Conservation (phyloP, 2,329 filamentous ascomycete species). For the Hypomyces rosellus region DNA sequence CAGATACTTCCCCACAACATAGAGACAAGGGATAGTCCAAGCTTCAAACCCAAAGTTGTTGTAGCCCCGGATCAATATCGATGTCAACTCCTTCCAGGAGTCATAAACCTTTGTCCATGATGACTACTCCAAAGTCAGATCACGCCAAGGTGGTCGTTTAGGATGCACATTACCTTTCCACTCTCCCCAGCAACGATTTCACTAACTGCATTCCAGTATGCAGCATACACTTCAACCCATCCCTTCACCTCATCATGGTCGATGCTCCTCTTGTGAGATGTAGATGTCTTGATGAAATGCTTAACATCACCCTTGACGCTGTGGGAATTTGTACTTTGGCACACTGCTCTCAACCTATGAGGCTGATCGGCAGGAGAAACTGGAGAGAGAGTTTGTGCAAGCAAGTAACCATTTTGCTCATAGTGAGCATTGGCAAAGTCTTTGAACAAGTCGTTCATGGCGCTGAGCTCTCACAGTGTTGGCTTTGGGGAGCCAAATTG, state of each 20-base stretch:
- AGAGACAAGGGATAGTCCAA: conserved; percentile 90
- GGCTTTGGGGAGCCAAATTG: background rate
- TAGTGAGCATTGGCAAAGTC: conserved; percentile 67
- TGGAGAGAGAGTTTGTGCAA: conserved; percentile 72
- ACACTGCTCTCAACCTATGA: conserved; percentile 62
- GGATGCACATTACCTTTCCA: conserved; percentile 25
- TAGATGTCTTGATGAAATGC: conserved; percentile 61
- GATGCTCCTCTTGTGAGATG: conserved; percentile 44
- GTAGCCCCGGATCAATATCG: conserved; percentile 73
- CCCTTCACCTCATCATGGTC: conserved; percentile 63
- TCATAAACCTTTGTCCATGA: conserved; percentile 82
- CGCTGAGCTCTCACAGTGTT: conserved; percentile 10
- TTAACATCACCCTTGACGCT: conserved; percentile 64
- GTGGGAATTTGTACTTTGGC: conserved; percentile 61
- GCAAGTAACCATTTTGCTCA: conserved; percentile 59
- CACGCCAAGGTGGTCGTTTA: background rate
- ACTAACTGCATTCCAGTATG: conserved; percentile 77
- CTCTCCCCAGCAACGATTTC: conserved; percentile 56
- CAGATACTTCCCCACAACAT: conserved; percentile 79
- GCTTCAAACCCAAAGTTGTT: conserved; percentile 68
- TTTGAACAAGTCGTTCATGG: conserved; percentile 67
- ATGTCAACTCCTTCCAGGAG: conserved; percentile 79
- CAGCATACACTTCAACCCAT: conserved; percentile 82
- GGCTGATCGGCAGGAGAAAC: conserved; percentile 56
- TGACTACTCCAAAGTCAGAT: conserved; percentile 29